A percentile compares a stretch with the other conserved stretches of the same genome.
Evolutionary conservation across 805 yeast species (phyloP).

Genomic region (Saturnispora besseyi): DNA sequence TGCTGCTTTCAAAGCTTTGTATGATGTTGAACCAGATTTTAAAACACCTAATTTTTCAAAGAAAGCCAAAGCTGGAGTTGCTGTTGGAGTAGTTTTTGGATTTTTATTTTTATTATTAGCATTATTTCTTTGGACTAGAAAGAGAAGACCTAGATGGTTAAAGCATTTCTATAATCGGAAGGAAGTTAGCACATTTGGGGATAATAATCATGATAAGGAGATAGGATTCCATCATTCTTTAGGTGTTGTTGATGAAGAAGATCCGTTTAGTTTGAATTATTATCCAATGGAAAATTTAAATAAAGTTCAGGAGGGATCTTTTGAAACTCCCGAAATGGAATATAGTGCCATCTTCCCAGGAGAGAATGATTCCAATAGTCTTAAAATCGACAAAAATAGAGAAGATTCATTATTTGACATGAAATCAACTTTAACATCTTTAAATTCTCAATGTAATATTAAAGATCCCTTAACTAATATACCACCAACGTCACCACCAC

Average conservation of each 20-base stretch:
- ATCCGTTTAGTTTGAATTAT: constrained; percentile 3
- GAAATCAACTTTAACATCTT: constrained; percentile 11
- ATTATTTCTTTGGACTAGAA: constrained; percentile 12
- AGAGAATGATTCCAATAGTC: background rate
- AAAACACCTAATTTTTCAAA: constrained; percentile 5
- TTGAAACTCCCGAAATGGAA: constrained; percentile 3
- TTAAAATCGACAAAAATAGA: background rate
- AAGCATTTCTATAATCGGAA: background rate
- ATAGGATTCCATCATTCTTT: constrained; percentile 1
- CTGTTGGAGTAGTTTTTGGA: constrained; percentile 22
- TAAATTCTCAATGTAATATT: background rate
- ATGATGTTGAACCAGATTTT: constrained; percentile 4
- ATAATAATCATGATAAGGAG: background rate
- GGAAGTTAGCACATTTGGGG: background rate
- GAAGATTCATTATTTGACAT: constrained; percentile 11
- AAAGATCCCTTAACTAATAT: background rate
- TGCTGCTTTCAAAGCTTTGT: constrained; percentile 12
- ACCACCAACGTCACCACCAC: constrained; percentile 14
- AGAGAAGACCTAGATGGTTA: background rate
- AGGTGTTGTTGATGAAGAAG: constrained; percentile 3
- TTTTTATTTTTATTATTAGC: constrained; percentile 12
- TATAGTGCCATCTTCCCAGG: background rate
- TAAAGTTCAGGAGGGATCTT: background rate
- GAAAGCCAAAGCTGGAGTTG: constrained; percentile 26
- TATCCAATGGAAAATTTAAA: background rate